Base-by-base conservation (phyloP, 371 early-diverging fungal genomes). In the Phascolomyces articulosus region DNA sequence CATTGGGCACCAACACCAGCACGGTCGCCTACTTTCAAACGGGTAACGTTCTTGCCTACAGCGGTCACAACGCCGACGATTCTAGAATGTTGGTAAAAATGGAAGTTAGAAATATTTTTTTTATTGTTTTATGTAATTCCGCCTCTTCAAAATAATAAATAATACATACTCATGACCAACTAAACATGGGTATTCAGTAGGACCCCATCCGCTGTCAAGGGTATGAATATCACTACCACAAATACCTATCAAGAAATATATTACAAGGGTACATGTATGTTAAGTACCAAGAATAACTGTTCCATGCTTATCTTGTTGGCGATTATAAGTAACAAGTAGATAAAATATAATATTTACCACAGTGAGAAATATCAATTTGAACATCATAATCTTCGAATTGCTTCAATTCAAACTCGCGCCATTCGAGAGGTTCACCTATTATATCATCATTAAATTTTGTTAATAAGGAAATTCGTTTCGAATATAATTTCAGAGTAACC, bases 1-100 rank as follows among this genome's bases (percentile, higher is more conserved):
- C 73, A 77, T 71, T 88, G 87, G 28, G 87, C 87, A 26, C 90
- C 92, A 15, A 87, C 87, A 51, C 94, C 94, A 55, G 90, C 89
- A 10, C 85, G 61, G 62, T 91, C 89, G 40, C 91, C 94, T 40
- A 92, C 79, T 41, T 80, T 69, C 28, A 89, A 58, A 51, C 85
- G 61, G n/a, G 67, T 73, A 10, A 86, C 87, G 41, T 78, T 70
- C 2, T 67, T 65, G 24, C 91, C 91, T 18, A 78, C 73, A 34
- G 70, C 71, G 16, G 83, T 80, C 16, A 78, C 70, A n/a, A 90
- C 75, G 62, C 87, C 88, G 57, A 87, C 69, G 54, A 90, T 87
- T 57, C 57, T 18, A 44, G 16, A 18, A 44, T 16, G 7, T 27
- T 27, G 38, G 40, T 23, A 9, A 41, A 55, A 55, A 2, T 31